Percentiles rank a stretch among this genome's conserved stretches.
Conservation (phyloP, 192 early-diverging fungal species). For the Pilaira anomala region DNA sequence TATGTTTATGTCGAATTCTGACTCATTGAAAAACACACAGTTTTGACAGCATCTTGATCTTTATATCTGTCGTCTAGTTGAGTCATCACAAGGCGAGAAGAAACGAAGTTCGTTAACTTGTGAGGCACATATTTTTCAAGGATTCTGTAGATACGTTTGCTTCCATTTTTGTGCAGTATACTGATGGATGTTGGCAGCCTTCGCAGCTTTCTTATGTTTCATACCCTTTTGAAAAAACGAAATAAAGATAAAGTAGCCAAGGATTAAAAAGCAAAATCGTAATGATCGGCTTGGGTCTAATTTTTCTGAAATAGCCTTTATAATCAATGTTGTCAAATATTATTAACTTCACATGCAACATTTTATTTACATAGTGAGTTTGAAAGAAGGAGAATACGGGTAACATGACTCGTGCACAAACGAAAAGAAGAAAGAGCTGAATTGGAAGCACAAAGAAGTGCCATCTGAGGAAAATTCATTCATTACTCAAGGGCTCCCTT, state of each 20-base stretch:
- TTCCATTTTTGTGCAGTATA: slow-evolving; percentile 10
- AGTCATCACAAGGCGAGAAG: not conserved
- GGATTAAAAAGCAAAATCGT: too few species aligned
- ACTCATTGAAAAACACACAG: slow-evolving; percentile 6
- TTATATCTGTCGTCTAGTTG: slow-evolving; percentile 3
- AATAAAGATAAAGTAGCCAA: slow-evolving; percentile 1
- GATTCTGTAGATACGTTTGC: not conserved
- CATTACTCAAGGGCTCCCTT: too few species aligned
- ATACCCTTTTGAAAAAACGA: not conserved
- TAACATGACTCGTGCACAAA: too few species aligned
- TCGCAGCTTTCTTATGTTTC: not conserved
- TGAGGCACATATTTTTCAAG: not conserved
- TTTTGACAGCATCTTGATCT: not conserved
- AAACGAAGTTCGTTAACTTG: not conserved
- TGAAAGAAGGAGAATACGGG: too few species aligned
- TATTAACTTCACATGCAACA: too few species aligned
- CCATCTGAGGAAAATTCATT: too few species aligned
- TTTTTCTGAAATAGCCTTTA: too few species aligned
- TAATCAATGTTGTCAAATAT: too few species aligned
- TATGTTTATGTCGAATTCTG: slow-evolving; percentile 14
- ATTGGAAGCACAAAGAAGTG: too few species aligned
- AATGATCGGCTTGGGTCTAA: too few species aligned
- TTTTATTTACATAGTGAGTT: too few species aligned
- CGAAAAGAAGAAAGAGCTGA: too few species aligned
- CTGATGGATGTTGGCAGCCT: not conserved